Evolutionary conservation across 176 grass and related monocot species (phyloP), one percentile per base, ranked within the genome.

Genomic region (Triticum monococcum): DNA sequence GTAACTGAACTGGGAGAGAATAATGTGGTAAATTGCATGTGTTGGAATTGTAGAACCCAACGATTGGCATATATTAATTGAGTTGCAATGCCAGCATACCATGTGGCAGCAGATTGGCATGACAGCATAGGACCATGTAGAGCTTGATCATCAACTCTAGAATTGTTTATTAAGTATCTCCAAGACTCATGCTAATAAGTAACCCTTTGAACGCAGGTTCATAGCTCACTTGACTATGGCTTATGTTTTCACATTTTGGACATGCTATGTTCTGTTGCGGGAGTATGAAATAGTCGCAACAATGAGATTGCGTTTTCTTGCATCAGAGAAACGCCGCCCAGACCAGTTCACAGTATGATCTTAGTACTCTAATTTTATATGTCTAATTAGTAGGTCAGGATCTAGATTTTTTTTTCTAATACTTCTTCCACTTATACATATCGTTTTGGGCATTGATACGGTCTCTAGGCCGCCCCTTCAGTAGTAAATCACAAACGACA

Each of bases 201-300:
- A 35, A 87, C 33, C 38, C 80, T 84, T 81, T 87, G 84, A 52
- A 79, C 81, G 76, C 89, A 99, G 97, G 84, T 99, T 99, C 75
- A 82, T 77, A 88, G 82, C 90, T 57, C 97, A 99, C 80, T 81
- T 97, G 83, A 57, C 46, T 36, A 93, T 99, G 94, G 89, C 90
- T 79, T 99, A 99, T 91, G 85, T 70, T 50, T 94, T 99, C 89
- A 97, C 97, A 85, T 99, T 93, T 93, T 99, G 97, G 97, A 97
- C 94, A 28, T 99, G 92, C 79, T 99, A 97, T 86, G 85, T 99
- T 30, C 87, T 99, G 26, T 76, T 91, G 46, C 92, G 66, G 67
- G 97, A 99, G 68, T 99, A 99, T 80, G 87, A 82, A 87, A 90
- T 92, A 72, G 92, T 99, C 24, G 90, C 89, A 85, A 86, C 68